Evolutionary conservation across 169 alveolate genomes (phyloP), one percentile per base, ranked within the genome.

Genomic region (Perkinsus chesapeaki): DNA sequence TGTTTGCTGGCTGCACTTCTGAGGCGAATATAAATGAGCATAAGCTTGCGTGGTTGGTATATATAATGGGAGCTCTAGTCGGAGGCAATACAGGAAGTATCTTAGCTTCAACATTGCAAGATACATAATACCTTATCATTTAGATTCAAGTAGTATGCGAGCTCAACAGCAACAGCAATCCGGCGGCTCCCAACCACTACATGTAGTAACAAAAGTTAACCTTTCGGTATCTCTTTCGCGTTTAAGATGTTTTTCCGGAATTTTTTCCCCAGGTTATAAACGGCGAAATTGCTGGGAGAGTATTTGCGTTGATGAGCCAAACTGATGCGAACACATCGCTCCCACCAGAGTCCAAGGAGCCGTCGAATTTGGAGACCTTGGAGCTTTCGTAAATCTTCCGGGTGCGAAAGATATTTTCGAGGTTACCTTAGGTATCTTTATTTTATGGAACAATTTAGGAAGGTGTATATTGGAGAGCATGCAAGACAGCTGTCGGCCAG

Each of bases 381-480:
- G 99, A 98, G 94, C 95, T 97, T 36, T 96, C 97, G 39, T 96
- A 94, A 60, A 60, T 60, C 82, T 60, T 60, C 23, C 82, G 31
- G 37, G 82, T 60, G 82, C 82, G 82, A 20, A 34, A 0, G 23
- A 34, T 60, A 60, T 60, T 16, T 60, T 60, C n/a, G n/a, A 23
- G 31, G 82, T 7, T 60, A 9, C 3, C 12, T 60, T 34, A 94
- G 96, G 23, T 97, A 96, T 94, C 96, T 98, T 48, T 97, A 97
- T 93, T 98, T 98, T 96, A 94, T 98, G 95, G 99, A 97, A 82
- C 98, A 98, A 94, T 98, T 98, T 94, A 96, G 98, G 73, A 98
- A 98, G 96, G 97, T 98, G 39, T 96, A 94, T 94, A 97, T 98
- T 39, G 98, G 99, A 36, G 99, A 98, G 94, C 98, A 97, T 72